Percentiles rank a stretch among this genome's conserved stretches.
Conservation (phyloP, 2,329 filamentous ascomycete species). For the Alternaria brassicae region DNA sequence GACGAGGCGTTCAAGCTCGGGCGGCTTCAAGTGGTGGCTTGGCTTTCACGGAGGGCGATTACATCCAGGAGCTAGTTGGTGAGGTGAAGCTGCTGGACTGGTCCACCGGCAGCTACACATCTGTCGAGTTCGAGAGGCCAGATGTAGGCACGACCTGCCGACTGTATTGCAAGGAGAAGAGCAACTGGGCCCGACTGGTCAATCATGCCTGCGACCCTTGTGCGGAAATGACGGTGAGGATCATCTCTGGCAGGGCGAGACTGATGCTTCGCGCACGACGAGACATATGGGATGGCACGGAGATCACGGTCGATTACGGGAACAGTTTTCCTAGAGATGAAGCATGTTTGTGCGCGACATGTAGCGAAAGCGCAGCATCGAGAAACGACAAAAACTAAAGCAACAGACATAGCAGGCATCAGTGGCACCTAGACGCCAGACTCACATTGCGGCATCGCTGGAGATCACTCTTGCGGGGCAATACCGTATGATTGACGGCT, state of each 20-base stretch:
- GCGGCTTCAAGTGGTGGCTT: not conserved
- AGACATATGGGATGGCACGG: constrained; percentile 4
- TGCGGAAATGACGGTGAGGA: not conserved
- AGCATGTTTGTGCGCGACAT: not conserved
- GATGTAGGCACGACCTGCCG: not conserved
- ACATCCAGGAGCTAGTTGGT: constrained; percentile 8
- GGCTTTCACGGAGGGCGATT: constrained; percentile 1
- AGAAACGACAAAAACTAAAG: not conserved
- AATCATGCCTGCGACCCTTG: constrained; percentile 3
- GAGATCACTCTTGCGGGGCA: too few species aligned
- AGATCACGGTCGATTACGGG: not conserved
- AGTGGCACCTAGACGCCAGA: not conserved
- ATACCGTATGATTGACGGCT: too few species aligned
- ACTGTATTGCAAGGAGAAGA: constrained; percentile 1
- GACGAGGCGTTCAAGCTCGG: not conserved
- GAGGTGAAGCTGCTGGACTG: constrained; percentile 8
- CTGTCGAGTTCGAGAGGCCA: not conserved
- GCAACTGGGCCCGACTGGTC: not conserved
- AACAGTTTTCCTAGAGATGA: not conserved
- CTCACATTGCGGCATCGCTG: not conserved
- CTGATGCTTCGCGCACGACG: not conserved
- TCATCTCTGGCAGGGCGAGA: not conserved
- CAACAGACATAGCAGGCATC: not conserved
- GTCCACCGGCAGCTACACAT: not conserved
- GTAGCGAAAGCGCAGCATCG: not conserved